phyloP scores from a whole-genome alignment of 2,329 filamentous ascomycete species.

The Atkinsonella hypoxylon region DNA sequence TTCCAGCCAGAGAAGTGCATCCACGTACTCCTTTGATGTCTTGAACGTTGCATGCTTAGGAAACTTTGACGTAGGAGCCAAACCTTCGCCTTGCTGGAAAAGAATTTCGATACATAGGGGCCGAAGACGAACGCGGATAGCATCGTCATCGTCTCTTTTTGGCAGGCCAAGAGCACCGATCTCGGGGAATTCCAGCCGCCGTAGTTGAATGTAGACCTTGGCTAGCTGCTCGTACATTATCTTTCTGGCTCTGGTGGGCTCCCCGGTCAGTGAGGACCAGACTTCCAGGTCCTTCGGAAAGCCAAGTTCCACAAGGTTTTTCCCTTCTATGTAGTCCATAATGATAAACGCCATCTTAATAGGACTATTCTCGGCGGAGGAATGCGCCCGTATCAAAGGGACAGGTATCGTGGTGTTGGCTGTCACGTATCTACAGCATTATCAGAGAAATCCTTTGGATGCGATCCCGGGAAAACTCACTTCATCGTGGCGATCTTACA shows the following conservation, averaged over 20 bases:
- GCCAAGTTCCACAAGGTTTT: constrained; percentile 8
- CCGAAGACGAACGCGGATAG: not conserved
- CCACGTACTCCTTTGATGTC: not conserved
- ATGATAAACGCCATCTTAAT: constrained; percentile 10
- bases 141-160: not conserved
- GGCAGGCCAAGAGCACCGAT: constrained; percentile 1
- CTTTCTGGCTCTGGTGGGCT: not conserved
- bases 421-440: constrained; percentile 6
- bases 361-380: not conserved
- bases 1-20: not conserved
- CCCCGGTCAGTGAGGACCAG: not conserved
- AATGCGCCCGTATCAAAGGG: constrained; percentile 7
- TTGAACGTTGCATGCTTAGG: not conserved
- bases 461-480: constrained; percentile 1
- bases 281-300: not conserved
- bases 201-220: not conserved
- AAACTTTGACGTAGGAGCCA: not conserved
- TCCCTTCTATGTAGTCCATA: constrained; percentile 10
- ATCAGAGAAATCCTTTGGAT: not conserved
- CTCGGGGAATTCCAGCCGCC: not conserved
- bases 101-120: not conserved
- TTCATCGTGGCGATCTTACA: constrained; percentile 11
- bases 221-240: not conserved
- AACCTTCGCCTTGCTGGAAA: not conserved
- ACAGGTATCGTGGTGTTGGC: constrained; percentile 9